These are phyloP conservation scores for Phylloporus sp. DNA, from an alignment of 768 basidiomycete genomes.

Conservation along the genomic window DNA sequence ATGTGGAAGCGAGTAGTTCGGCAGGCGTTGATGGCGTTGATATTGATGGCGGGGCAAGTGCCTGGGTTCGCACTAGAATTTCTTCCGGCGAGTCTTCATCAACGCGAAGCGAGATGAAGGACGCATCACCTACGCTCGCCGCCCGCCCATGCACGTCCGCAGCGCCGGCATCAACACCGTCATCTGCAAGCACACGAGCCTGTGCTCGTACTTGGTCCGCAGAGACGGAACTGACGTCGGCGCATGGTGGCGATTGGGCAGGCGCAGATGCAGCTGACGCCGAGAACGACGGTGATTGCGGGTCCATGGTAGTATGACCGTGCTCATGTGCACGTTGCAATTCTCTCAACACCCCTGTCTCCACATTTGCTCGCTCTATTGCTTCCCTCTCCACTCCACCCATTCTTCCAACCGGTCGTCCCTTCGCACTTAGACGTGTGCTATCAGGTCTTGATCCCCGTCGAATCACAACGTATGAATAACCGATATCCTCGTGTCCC, in stretches of 20 bases:
- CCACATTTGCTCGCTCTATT: conserved; percentile 23
- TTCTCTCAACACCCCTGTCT: conserved; percentile 21
- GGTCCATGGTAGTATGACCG: conserved; percentile 13
- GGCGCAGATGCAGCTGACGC: conserved; percentile 9
- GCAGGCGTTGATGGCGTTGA: conserved; percentile 14
- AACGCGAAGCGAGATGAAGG: conserved; percentile 25
- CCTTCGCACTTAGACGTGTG: conserved; percentile 1
- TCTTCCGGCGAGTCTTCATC: conserved; percentile 15
- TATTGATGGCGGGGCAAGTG: conserved; percentile 9
- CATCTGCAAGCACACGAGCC: conserved; percentile 17
- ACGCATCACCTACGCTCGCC: conserved; percentile 13
- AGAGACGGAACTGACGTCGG: conserved; percentile 19
- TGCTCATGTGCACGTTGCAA: conserved; percentile 20
- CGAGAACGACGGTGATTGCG: conserved; percentile 26
- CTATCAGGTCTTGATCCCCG: conserved; percentile 63
- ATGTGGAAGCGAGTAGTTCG: conserved; percentile 6
- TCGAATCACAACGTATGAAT: conserved; percentile 86
- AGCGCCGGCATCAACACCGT: conserved; percentile 16
- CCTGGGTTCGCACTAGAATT: conserved; percentile 9
- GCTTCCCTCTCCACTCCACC: conserved; percentile 29
- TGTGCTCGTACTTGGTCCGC: conserved; percentile 16
- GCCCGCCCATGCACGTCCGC: conserved; percentile 14
- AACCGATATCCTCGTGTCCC: conserved; percentile 84
- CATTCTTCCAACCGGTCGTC: conserved; percentile 23
- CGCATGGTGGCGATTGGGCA: conserved; percentile 12